Conservation (phyloP, 768 basidiomycete species). For the Leccinum arenicola region DNA sequence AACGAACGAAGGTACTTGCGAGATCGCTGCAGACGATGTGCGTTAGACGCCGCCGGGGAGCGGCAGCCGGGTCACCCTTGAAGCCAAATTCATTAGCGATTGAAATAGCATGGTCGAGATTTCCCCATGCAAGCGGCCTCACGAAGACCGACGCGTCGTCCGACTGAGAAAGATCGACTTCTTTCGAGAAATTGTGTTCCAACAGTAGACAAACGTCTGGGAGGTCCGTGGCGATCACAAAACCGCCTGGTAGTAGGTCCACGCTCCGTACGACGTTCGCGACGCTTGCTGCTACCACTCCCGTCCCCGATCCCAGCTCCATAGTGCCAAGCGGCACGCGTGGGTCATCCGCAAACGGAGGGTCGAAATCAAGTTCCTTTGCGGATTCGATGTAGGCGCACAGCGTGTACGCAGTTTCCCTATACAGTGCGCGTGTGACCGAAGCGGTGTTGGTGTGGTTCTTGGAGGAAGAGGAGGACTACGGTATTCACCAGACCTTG, state of each 20-base stretch:
- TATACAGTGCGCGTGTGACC: slow-evolving; percentile 26
- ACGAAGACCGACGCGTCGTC: slow-evolving; percentile 31
- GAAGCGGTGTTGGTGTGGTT: neutral
- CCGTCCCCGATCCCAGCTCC: slow-evolving; percentile 80
- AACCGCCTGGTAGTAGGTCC: slow-evolving; percentile 7
- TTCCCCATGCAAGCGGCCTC: slow-evolving; percentile 72
- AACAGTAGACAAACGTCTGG: slow-evolving; percentile 64
- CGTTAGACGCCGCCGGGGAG: slow-evolving; percentile 33
- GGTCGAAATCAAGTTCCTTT: slow-evolving; percentile 47
- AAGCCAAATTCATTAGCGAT: slow-evolving; percentile 40
- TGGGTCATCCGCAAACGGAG: slow-evolving; percentile 39
- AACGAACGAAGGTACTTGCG: slow-evolving; percentile 41
- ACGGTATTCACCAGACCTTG: slow-evolving; percentile 65
- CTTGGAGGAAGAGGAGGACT: slow-evolving; percentile 12
- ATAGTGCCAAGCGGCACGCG: slow-evolving; percentile 39
- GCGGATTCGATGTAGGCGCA: slow-evolving; percentile 49
- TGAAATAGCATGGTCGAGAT: slow-evolving; percentile 36
- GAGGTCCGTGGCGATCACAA: slow-evolving; percentile 67
- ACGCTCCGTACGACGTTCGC: slow-evolving; percentile 40
- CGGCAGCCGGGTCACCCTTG: neutral
- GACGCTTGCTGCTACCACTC: slow-evolving; percentile 52
- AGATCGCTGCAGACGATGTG: slow-evolving; percentile 85
- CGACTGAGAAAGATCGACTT: slow-evolving; percentile 16
- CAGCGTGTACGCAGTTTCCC: slow-evolving; percentile 74
- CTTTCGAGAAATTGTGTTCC: slow-evolving; percentile 34